Evolutionary conservation across 2,329 filamentous ascomycete species (phyloP), one percentile per base, ranked within the genome.

Genomic region (Colletotrichum sublineola): DNA sequence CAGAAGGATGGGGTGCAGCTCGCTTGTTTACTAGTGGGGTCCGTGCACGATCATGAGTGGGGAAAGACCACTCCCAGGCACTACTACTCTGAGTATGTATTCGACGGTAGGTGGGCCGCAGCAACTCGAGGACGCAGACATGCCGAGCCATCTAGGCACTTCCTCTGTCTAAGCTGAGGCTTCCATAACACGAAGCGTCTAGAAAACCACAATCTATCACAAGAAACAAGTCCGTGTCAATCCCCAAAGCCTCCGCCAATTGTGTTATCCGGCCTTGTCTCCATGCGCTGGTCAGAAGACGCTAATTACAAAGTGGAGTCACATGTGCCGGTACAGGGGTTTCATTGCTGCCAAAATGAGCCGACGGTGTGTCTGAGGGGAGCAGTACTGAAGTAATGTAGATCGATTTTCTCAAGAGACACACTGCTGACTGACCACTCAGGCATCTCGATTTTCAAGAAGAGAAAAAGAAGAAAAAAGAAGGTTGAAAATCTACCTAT

Each of bases 1-100:
- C 50, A 65, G 52, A 69, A 57, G 61, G 70, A 65, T 63, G 75
- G 77, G 75, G 75, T 76, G 75, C 72, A 71, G 78, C 75, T 80
- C 79, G 75, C 75, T 80, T 83, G 81, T 81, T 82, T 81, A 79
- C 77, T 55, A 15, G 40, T 15, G 1, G 1, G 77, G 75, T 61
- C 77, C 74, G 79, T 79, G 79, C 80, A 66, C 31, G 50, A n/a
- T 72, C 74, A 36, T 74, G 76, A 80, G 68, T 38, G 78, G 80
- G 63, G 79, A 80, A 75, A 79, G 75, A 75, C 46, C 63, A 67
- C 62, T 66, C 66, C 67, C 57, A 71, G 60, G 62, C 65, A 73
- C 46, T 58, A 24, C 24, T 24, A 24, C 24, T 24, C 24, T 24
- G 24, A 24, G 24, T 24, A 24, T 24, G 24, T 24, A 71, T 57